Evolutionary conservation across 106 monocot species (phyloP), one percentile per base, ranked within the genome.

Genomic region (Platanthera zijinensis): DNA sequence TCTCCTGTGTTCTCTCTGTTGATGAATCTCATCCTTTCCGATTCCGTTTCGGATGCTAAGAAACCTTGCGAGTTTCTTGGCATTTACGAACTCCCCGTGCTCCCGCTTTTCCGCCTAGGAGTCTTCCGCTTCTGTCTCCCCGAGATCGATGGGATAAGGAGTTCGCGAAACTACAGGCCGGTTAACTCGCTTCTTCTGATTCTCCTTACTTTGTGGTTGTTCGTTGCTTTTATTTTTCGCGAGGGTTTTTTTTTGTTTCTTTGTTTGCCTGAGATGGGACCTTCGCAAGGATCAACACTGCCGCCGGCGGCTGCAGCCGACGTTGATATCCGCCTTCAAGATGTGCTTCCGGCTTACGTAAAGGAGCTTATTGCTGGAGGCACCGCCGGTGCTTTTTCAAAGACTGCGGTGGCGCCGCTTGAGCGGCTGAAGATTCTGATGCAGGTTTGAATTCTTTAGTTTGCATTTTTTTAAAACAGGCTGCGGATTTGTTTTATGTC

Each of bases 281-380:
- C 82, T 13, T 51, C 88, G 9, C 87, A 84, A 39, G 82, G 85
- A 17, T 80, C 84, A 0, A 59, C 81, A 48, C 19, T 76, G n/a
- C 79, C 87, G 19, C 30, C 80, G 32, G n/a, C n/a, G 39, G 59
- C 80, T 10, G 72, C 80, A 11, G 75, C 79, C 9, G 68, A 84
- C 50, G 79, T 88, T 67, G 77, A 84, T 21, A 76, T 81, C 10
- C 52, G 68, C 47, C 25, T 80, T 52, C 59, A 82, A 45, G 88
- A 88, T 72, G 11, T 80, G 61, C 14, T 88, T 80, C 88, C 88
- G 77, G 78, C 85, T 51, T 88, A 83, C 62, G 78, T 83, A 28
- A 85, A 83, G 76, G 88, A 88, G 61, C 25, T 88, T 56, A 85
- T 88, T 62, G 83, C 88, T 12, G 88, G 88, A 6, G 88, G 88